A percentile compares a stretch with the other conserved stretches of the same genome.
Evolutionary conservation across 164 flowering plant genomes (phyloP).

Genomic region (Magnolia sinica): DNA sequence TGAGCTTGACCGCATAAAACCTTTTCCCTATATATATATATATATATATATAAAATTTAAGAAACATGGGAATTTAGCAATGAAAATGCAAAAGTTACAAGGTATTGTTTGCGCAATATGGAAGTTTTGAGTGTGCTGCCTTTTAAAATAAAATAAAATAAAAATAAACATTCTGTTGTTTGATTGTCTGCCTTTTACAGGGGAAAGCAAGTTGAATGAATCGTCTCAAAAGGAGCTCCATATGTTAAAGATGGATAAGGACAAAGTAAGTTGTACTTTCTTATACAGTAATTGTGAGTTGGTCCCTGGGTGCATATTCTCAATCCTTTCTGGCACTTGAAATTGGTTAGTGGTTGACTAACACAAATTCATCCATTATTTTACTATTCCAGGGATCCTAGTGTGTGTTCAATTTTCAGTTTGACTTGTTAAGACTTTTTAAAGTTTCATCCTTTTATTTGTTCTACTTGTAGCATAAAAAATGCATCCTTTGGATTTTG

Average conservation of each 20-base stretch:
- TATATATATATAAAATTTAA: no score
- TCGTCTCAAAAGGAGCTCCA: conserved; percentile 55
- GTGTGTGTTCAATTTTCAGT: neutral
- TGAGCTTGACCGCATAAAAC: no score
- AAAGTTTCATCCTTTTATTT: neutral
- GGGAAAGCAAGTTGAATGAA: conserved; percentile 55
- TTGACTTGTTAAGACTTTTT: neutral
- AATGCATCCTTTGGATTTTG: no score
- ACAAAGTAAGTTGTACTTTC: conserved; percentile 49
- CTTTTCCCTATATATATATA: no score
- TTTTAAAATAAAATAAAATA: no score
- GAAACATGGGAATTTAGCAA: conserved; percentile 38
- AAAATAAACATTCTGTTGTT: neutral
- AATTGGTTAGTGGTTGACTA: neutral
- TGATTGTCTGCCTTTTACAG: conserved; percentile 32
- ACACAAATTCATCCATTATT: neutral
- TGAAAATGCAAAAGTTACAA: conserved; percentile 38
- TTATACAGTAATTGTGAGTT: neutral
- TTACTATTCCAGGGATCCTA: neutral
- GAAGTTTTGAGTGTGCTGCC: neutral
- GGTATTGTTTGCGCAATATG: conserved; percentile 36
- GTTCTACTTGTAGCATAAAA: neutral
- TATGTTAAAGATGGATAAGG: conserved; percentile 40
- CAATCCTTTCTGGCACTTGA: neutral
- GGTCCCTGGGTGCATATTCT: neutral